A percentile compares a stretch with the other conserved stretches of the same genome.
Conservation (phyloP, 73 alveolate species). For the Symbiodinium natans region DNA sequence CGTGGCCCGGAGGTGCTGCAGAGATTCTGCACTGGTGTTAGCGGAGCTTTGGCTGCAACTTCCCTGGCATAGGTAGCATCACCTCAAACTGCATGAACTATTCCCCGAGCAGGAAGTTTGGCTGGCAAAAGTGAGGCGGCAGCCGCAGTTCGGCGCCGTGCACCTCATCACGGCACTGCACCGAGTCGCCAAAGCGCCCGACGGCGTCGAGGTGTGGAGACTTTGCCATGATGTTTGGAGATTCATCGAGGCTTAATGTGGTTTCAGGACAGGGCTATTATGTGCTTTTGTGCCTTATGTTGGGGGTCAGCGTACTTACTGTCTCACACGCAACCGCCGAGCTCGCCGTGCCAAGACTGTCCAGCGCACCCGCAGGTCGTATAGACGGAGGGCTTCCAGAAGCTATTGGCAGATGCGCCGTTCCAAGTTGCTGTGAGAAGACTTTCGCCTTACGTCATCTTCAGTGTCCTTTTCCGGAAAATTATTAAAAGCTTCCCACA, state of each 20-base stretch:
- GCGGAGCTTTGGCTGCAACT: neutral
- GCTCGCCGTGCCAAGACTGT: neutral
- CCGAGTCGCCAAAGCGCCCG: constrained; percentile 14
- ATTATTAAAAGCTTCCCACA: neutral
- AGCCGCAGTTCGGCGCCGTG: constrained; percentile 14
- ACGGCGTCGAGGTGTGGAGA: neutral
- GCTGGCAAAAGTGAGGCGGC: neutral
- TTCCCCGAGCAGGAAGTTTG: no score
- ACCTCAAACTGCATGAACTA: no score
- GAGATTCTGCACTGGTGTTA: neutral
- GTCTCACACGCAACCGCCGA: neutral
- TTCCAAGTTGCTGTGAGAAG: neutral
- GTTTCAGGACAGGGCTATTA: neutral
- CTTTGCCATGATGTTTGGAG: neutral
- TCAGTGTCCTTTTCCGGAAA: no score
- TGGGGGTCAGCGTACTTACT: neutral
- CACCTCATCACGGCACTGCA: constrained; percentile 22
- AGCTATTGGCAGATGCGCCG: neutral
- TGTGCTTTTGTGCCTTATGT: neutral
- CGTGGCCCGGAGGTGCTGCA: neutral
- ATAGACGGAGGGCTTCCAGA: neutral
- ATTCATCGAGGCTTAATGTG: neutral
- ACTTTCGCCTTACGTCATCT: no score
- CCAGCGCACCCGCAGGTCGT: neutral
- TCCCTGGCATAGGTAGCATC: no score